These are phyloP conservation scores for Chloridella minuta DNA, from an alignment of 352 stramenopile species.

Conservation along the genomic window DNA sequence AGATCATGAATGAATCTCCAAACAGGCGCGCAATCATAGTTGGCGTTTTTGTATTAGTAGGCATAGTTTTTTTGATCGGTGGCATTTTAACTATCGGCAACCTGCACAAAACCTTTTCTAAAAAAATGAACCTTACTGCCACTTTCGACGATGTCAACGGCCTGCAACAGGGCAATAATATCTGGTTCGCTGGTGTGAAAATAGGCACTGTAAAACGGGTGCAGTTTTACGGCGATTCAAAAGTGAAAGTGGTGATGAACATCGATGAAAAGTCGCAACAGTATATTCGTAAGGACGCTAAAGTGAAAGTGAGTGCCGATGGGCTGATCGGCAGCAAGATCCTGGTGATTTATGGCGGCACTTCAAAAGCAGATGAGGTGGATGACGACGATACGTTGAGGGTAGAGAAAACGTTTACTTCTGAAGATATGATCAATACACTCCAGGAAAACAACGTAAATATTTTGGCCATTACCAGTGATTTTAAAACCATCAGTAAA, in stretches of 20 bases:
- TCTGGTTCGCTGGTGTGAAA: neutral
- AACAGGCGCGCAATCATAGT: too few species aligned
- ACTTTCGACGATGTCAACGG: neutral
- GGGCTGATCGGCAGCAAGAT: neutral
- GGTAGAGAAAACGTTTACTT: neutral
- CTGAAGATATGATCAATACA: neutral
- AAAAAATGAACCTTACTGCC: neutral
- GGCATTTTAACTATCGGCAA: neutral
- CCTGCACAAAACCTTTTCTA: neutral
- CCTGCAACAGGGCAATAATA: neutral
- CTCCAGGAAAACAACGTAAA: neutral
- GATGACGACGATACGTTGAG: neutral
- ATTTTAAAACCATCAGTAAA: neutral
- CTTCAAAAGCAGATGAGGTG: neutral
- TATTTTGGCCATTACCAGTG: neutral
- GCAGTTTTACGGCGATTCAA: neutral
- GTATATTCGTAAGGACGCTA: neutral
- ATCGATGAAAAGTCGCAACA: neutral
- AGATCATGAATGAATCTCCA: neutral
- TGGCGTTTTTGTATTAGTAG: neutral
- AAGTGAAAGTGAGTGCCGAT: neutral
- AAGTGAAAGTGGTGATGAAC: neutral
- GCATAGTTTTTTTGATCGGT: neutral
- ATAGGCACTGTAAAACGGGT: neutral
- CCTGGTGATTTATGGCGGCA: neutral